Conservation (phyloP, 192 early-diverging fungal genomes). For the Coemansia sp. region DNA sequence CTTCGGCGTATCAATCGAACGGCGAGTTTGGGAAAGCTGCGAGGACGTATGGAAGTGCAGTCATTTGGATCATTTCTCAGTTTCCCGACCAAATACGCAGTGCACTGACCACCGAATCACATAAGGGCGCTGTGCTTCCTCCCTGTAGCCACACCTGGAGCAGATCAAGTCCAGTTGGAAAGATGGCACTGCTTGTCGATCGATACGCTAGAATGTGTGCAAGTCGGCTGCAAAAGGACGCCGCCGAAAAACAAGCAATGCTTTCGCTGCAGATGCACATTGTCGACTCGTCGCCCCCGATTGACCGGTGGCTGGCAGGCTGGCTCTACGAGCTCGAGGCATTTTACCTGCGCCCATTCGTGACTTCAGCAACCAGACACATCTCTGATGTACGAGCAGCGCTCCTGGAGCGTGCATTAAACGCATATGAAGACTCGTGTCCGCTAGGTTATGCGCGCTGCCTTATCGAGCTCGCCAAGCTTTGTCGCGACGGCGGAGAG, state of each 20-base stretch:
- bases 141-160: constrained; percentile 21
- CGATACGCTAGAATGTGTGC: constrained; percentile 51
- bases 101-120: not conserved
- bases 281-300: not conserved
- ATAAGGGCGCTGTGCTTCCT: constrained; percentile 8
- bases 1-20: constrained; percentile 34
- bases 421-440: constrained; percentile 9
- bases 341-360: constrained; percentile 26
- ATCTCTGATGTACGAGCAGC: constrained; percentile 6
- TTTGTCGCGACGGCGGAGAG: constrained; percentile 25
- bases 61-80: constrained; percentile 16
- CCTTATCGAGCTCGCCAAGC: constrained; percentile 33
- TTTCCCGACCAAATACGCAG: not conserved
- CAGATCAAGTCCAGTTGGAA: not conserved
- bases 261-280: constrained; percentile 10
- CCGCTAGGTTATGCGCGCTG: constrained; percentile 30
- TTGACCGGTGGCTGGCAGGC: constrained; percentile 3
- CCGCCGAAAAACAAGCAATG: constrained; percentile 2
- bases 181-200: constrained; percentile 34
- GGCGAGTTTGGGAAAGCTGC: constrained; percentile 15
- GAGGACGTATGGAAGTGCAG: constrained; percentile 23
- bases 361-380: not conserved
- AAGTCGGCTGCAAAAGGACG: constrained; percentile 22
- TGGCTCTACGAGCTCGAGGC: constrained; percentile 50
- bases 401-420: constrained; percentile 13